Evolutionary conservation across 2,329 filamentous ascomycete species (phyloP), one percentile per base, ranked within the genome.

Genomic region (Chaetoscypha palmicola): DNA sequence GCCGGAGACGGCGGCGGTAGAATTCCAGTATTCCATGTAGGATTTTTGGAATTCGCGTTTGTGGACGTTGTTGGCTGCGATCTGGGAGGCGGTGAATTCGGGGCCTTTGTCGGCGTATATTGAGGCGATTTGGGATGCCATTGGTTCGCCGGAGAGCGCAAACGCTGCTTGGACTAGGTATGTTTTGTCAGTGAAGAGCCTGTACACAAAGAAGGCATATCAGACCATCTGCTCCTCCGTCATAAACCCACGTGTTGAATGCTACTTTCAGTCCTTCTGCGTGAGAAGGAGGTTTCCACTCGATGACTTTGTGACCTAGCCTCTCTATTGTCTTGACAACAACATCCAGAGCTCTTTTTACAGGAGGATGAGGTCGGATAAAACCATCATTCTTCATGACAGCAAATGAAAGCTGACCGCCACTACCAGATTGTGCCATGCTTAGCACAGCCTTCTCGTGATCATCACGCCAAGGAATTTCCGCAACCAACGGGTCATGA

Each of bases 381-480:
- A 64, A 45, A 0, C 69, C 70, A 53, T 83, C 76, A 9, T 70
- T 64, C 47, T 62, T 68, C 31, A 80, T 56, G 0, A 82, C 60
- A 0, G 68, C 79, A 53, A 83, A 74, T 3, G 70, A 66, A 14
- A 83, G 65, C 7, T 66, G 62, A 1, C 56, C 52, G 1, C 54
- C 47, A 2, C 53, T 56, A 1, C 62, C 61, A 2, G 57, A 58
- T 11, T 64, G 56, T 16, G 72, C 66, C 2, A 70, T 58, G 9
- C 68, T 61, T 2, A 62, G 42, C 2, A 70, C 51, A 0, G 50
- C 52, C 23, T 60, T 44, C 45, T 60, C 58, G 31, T 60, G 52
- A 24, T 74, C 67, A 19, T 71, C 62, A 2, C 80, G 71, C 74
- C 81, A 87, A 0, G 81, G 82, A 1, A 87, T 66, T 16, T 83